Base-by-base conservation (phyloP, 2,329 filamentous ascomycete species). In the Coniochaeta ligniaria region DNA sequence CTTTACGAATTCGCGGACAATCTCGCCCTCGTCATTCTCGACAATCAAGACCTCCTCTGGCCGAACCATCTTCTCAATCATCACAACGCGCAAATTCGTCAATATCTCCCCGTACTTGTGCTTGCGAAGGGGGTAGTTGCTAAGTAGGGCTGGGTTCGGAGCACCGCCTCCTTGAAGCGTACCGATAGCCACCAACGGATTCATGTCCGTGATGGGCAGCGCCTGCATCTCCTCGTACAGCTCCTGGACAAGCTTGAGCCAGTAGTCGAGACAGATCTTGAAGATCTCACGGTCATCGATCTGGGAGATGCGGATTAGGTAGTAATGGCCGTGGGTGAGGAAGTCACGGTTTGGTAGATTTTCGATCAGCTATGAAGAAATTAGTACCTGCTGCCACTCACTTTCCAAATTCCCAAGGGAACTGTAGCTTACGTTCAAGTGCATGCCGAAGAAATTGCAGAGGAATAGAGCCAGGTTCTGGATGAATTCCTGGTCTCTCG, bases 51-150 rank as follows among this genome's bases (percentile, higher is more conserved):
- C 96, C 77, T 99, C 96, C 76, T 99, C 95, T 0, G 95, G 95
- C 50, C 93, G 86, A 35, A 99, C 95, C 95, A 99, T 99, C 82
- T 97, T 97, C 79, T 99, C 95, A 64, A 99, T 98, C 95, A 99
- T 99, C 66, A 99, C 95, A 26, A 94, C 90, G 66, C 95, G 89
- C 61, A 99, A 82, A 73, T 96, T 98, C 11, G 94, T 94, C 57
- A 99, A 80, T 22, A 99, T 90, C 72, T 97, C 92, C 65, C 89
- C 88, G 76, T 98, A 99, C 77, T 97, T 98, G 83, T 99, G 94
- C 80, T 99, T 99, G 63, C 96, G 88, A 52, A 99, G 84, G 14
- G 94, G 92, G 70, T 96, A 96, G 74, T 92, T 96, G 68, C 88
- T 88, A 63, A 98, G 81, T n/a, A 94, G 80, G 59, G 80, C 85